Evolutionary conservation across 768 basidiomycete genomes (phyloP).

Genomic region (Kwoniella sp.): DNA sequence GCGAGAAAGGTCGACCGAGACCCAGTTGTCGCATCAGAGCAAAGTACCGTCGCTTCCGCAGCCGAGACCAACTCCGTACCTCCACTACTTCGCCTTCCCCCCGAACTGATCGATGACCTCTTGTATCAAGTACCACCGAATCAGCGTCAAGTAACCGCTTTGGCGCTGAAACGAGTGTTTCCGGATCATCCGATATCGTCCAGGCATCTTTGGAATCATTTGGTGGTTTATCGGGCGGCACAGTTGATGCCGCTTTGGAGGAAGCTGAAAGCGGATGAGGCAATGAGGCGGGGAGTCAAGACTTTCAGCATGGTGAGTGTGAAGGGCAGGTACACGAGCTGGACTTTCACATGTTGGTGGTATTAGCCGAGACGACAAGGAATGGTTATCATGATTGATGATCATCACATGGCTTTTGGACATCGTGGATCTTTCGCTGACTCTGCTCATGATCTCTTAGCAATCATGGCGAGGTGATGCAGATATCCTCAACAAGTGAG

Average conservation of each 20-base stretch:
- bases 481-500: conserved; percentile 67
- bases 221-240: conserved; percentile 61
- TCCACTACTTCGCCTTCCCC: conserved; percentile 59
- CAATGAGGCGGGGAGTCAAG: conserved; percentile 25
- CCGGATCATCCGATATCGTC: conserved; percentile 65
- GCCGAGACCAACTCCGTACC: background rate
- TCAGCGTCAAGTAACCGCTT: conserved; percentile 61
- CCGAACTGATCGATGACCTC: conserved; percentile 69
- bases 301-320: conserved; percentile 28
- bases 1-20: background rate
- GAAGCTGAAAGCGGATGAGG: conserved; percentile 59
- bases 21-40: background rate
- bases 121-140: conserved; percentile 61
- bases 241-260: conserved; percentile 65
- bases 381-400: too few species aligned
- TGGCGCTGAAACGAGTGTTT: conserved; percentile 67
- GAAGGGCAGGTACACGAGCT: too few species aligned
- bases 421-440: background rate
- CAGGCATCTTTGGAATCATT: conserved; percentile 64
- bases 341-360: too few species aligned
- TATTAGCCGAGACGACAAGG: too few species aligned
- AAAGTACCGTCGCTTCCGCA: background rate
- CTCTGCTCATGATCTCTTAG: conserved; percentile 49
- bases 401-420: too few species aligned
- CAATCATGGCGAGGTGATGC: conserved; percentile 74